These are phyloP conservation scores for Cercospora sp. DNA, from an alignment of 2,329 filamentous ascomycete genomes.

Conservation along the genomic window DNA sequence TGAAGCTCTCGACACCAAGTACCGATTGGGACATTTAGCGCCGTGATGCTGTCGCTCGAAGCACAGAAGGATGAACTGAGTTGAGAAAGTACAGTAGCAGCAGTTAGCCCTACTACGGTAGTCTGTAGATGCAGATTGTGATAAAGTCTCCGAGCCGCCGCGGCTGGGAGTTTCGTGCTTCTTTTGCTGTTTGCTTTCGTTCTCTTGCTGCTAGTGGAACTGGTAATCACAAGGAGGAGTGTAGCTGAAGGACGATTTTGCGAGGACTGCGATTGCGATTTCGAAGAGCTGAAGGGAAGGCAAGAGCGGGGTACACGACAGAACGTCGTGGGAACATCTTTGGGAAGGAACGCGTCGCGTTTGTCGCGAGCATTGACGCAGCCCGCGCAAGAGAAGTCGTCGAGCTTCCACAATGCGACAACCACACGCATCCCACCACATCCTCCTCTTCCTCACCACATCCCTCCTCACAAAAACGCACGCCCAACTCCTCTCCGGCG, in stretches of 20 bases:
- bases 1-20: neutral
- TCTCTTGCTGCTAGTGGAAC: too few species aligned
- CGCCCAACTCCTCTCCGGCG: slow-evolving; percentile 15
- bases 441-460: neutral
- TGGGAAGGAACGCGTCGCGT: too few species aligned
- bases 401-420: too few species aligned
- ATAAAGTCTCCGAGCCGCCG: neutral
- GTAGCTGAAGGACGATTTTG: too few species aligned
- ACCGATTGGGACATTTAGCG: neutral
- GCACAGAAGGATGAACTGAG: neutral
- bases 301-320: too few species aligned
- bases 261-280: too few species aligned
- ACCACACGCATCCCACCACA: too few species aligned
- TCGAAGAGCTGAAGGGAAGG: too few species aligned
- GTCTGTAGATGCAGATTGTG: neutral
- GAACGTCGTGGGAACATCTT: too few species aligned
- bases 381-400: too few species aligned
- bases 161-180: neutral
- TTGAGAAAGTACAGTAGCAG: neutral
- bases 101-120: neutral
- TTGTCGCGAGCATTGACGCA: too few species aligned
- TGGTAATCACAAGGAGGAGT: too few species aligned
- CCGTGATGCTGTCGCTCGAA: neutral
- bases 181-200: neutral
- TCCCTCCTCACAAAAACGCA: neutral